A percentile compares a stretch with the other conserved stretches of the same genome.
Evolutionary conservation across 768 basidiomycete genomes (phyloP).

Genomic region (Termitomyces bulborhizus): DNA sequence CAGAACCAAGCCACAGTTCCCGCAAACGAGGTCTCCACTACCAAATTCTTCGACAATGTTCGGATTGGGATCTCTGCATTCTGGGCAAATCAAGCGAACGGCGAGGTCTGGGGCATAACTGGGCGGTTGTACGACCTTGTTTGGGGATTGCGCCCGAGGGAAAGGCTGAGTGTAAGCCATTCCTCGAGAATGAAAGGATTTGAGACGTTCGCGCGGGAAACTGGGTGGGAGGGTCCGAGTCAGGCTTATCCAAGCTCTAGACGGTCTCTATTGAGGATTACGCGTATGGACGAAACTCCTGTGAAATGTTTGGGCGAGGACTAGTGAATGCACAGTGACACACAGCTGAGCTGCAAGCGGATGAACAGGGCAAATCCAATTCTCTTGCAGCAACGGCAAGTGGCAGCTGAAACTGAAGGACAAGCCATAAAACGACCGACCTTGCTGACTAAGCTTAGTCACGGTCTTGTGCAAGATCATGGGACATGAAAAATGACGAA

Average conservation of each 20-base stretch:
- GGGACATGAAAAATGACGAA: too few species aligned
- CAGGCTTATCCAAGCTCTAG: constrained; percentile 1
- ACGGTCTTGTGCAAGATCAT: too few species aligned
- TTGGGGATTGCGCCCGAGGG: constrained; percentile 59
- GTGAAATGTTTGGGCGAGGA: constrained; percentile 8
- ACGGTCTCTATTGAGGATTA: neutral
- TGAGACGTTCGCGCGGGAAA: constrained; percentile 19
- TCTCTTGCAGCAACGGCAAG: constrained; percentile 7
- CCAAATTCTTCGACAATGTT: constrained; percentile 97
- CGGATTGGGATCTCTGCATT: constrained; percentile 90
- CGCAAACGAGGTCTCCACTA: constrained; percentile 95
- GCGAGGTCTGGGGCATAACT: constrained; percentile 78
- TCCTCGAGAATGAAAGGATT: constrained; percentile 18
- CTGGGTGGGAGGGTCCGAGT: neutral
- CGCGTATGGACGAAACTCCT: constrained; percentile 6
- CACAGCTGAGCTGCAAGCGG: constrained; percentile 9
- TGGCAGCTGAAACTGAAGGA: constrained; percentile 6
- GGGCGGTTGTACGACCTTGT: constrained; percentile 46
- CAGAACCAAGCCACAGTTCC: constrained; percentile 87
- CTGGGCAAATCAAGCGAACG: constrained; percentile 89
- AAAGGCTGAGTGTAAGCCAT: constrained; percentile 80
- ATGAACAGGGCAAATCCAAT: constrained; percentile 3
- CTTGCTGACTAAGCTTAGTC: constrained; percentile 1
- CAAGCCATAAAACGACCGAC: neutral
- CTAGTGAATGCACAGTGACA: constrained; percentile 12